These are phyloP conservation scores for Globisporangium rhizosaccharum DNA, from an alignment of 352 stramenopile genomes.

Conservation along the genomic window DNA sequence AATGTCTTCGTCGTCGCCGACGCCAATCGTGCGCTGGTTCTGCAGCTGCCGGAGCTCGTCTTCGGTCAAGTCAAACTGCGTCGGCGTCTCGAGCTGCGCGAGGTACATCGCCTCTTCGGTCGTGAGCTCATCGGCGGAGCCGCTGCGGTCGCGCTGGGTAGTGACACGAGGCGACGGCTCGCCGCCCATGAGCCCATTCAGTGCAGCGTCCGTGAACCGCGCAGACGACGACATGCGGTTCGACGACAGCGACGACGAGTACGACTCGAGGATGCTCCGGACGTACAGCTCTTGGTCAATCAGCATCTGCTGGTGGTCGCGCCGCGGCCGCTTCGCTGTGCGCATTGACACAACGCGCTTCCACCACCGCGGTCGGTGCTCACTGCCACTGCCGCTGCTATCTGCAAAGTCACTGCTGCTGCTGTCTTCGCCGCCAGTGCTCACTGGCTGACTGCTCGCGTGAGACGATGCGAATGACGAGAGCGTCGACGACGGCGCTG, in stretches of 20 bases:
- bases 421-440: constrained; percentile 2
- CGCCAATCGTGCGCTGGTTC: constrained; percentile 15
- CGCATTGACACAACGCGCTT: constrained; percentile 26
- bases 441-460: constrained; percentile 6
- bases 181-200: constrained; percentile 6
- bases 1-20: constrained; percentile 10
- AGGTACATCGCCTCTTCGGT: constrained; percentile 16
- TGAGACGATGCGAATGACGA: constrained; percentile 16
- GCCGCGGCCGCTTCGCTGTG: constrained; percentile 17
- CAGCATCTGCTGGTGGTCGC: constrained; percentile 9
- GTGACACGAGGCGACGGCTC: constrained; percentile 13
- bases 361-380: constrained; percentile 24
- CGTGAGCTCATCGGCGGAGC: constrained; percentile 6
- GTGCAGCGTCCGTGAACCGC: constrained; percentile 19
- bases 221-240: constrained; percentile 40
- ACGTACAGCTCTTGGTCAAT: constrained; percentile 66
- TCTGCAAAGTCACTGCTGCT: constrained; percentile 22
- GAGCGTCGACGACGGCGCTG: constrained; percentile 9
- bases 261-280: constrained; percentile 70
- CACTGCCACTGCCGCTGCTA: constrained; percentile 6
- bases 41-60: constrained; percentile 7
- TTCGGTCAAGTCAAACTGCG: constrained; percentile 4
- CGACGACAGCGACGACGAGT: constrained; percentile 66
- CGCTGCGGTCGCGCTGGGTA: constrained; percentile 4
- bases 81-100: constrained; percentile 19